Evolutionary conservation across 176 grass and related monocot genomes (phyloP), one percentile per base, ranked within the genome.

Genomic region (Tillandsia fasciculata): DNA sequence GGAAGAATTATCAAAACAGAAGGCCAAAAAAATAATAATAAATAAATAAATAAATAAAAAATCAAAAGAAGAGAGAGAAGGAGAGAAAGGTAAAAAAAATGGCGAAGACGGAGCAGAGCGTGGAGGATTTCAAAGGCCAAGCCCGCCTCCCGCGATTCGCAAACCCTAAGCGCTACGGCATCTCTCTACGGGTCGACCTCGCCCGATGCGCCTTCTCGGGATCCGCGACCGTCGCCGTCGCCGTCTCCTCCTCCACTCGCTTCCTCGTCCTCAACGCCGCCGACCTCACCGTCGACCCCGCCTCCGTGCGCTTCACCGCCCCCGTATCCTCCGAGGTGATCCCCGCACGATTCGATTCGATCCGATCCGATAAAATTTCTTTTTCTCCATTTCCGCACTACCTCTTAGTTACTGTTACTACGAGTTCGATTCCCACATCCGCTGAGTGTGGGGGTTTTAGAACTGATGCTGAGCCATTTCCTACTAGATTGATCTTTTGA

Each of bases 221-320:
- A 67, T 3, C 76, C 13, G 76, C 10, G 13, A 66, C 69, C 64
- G 65, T 91, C 65, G 0, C 75, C 75, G 48, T 96, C 72, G 75
- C 70, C 12, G 78, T 96, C 61, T 17, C 70, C 64, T 66, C 77
- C 22, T 42, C 75, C 50, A 91, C 85, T 52, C 72, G 80, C 42
- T 96, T 89, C 70, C 85, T 96, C 65, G 88, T 91, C 67, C 81
- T 96, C 68, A 88, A 96, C 22, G 69, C 83, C 13, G 85, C 86
- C 29, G 85, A 91, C 52, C 85, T 91, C 72, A 10, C 77, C 52
- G 3, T 91, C 47, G 78, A 84, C 26, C 10, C 12, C 22, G 22
- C 57, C 70, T 85, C 87, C 52, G 64, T 96, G 61, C 79, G 67
- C 26, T 84, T 83, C 71, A 77, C 48, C 74, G 73, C 57, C 68